Evolutionary conservation across 2,329 filamentous ascomycete species (phyloP).

Genomic region (Nemania sp.): DNA sequence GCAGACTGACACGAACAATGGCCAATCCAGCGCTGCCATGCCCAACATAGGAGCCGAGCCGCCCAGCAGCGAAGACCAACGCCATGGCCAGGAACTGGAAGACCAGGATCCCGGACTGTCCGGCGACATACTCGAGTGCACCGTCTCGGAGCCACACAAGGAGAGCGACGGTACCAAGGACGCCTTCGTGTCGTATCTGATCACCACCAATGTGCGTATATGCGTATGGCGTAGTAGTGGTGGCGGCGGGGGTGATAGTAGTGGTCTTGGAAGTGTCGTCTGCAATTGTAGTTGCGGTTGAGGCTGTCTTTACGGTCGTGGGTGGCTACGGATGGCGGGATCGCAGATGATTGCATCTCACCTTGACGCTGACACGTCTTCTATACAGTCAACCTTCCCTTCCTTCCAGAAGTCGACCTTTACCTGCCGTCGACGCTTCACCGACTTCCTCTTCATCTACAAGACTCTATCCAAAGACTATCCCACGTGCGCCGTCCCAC

Average conservation of each 20-base stretch:
- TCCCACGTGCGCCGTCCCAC: slow-evolving; percentile 88
- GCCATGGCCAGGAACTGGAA: slow-evolving; percentile 53
- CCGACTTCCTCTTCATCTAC: slow-evolving; percentile 96
- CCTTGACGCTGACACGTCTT: too few species aligned
- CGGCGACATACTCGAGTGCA: slow-evolving; percentile 79
- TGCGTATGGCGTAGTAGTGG: not conserved
- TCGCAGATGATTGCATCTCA: not conserved
- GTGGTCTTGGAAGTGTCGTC: too few species aligned
- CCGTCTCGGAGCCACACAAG: slow-evolving; percentile 82
- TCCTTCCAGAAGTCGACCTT: slow-evolving; percentile 85
- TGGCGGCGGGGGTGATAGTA: too few species aligned
- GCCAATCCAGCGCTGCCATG: slow-evolving; percentile 32
- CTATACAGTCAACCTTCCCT: slow-evolving; percentile 81
- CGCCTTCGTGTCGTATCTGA: slow-evolving; percentile 92
- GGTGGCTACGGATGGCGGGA: too few species aligned
- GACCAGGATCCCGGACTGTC: slow-evolving; percentile 62
- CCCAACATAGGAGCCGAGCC: slow-evolving; percentile 38
- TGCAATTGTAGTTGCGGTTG: not conserved
- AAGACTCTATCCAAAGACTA: slow-evolving; percentile 88
- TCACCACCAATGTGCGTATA: slow-evolving; percentile 77
- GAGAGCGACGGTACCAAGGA: slow-evolving; percentile 97
- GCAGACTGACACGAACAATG: slow-evolving; percentile 63
- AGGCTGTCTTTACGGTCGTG: not conserved
- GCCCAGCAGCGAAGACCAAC: slow-evolving; percentile 38
- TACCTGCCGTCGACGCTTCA: slow-evolving; percentile 86